Evolutionary conservation across 2,329 filamentous ascomycete genomes (phyloP).

Genomic region (Talaromyces funiculosus): DNA sequence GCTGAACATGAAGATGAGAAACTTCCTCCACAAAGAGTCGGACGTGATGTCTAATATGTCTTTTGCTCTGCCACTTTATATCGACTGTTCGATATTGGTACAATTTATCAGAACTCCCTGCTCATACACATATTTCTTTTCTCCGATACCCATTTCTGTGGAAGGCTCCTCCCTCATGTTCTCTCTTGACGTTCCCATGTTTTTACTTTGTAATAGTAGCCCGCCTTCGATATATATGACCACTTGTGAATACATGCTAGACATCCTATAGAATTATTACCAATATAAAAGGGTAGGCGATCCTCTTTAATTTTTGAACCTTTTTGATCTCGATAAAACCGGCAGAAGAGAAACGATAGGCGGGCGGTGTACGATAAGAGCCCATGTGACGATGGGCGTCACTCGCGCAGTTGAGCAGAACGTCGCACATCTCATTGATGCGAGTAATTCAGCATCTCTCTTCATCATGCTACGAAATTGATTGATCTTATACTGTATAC

Average conservation of each 20-base stretch:
- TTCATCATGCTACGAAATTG: not conserved
- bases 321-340: not conserved
- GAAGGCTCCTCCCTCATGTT: not conserved
- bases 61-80: too few relatives aligned
- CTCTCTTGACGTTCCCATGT: not conserved
- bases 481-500: not conserved
- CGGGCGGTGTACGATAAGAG: slow-evolving; percentile 8
- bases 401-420: not conserved
- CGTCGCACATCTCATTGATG: not conserved
- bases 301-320: not conserved
- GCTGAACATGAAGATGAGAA: slow-evolving; percentile 1
- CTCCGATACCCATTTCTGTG: not conserved
- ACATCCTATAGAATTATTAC: not conserved
- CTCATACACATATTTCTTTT: not conserved
- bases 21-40: not conserved
- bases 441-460: not conserved
- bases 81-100: not conserved
- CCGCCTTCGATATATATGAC: not conserved
- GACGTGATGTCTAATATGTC: not conserved
- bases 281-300: not conserved
- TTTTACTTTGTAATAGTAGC: not conserved
- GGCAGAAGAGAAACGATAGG: slow-evolving; percentile 1
- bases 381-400: not conserved
- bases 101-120: not conserved
- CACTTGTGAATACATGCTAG: not conserved